phyloP scores from a whole-genome alignment of 2,329 filamentous ascomycete species.

The Sporothrix dimorphospora region DNA sequence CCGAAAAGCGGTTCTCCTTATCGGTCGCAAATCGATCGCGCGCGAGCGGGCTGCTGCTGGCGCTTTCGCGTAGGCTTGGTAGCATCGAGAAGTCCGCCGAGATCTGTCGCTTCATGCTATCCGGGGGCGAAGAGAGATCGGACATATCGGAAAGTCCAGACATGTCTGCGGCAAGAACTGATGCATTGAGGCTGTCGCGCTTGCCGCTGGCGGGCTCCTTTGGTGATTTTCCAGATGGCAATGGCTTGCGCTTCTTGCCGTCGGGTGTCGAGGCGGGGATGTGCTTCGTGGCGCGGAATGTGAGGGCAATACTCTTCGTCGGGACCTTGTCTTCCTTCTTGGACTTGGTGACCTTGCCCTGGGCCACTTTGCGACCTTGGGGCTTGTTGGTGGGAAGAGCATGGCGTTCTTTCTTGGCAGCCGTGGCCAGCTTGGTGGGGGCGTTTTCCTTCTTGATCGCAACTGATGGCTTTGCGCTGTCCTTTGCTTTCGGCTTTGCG shows the following conservation, averaged over 20 bases:
- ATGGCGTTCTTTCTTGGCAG: constrained; percentile 21
- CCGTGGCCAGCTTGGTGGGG: constrained; percentile 28
- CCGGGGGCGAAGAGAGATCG: constrained; percentile 9
- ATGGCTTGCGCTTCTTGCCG: constrained; percentile 26
- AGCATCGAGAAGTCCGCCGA: constrained; percentile 13
- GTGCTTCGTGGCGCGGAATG: constrained; percentile 52
- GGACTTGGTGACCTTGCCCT: constrained; percentile 42
- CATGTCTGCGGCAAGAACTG: background rate
- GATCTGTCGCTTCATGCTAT: background rate
- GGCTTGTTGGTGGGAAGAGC: constrained; percentile 28
- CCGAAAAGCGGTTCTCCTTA: constrained; percentile 19
- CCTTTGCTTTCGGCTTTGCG: constrained; percentile 1
- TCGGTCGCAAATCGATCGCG: background rate
- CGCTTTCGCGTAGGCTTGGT: constrained; percentile 25
- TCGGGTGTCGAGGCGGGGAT: constrained; percentile 34
- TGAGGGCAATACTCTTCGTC: constrained; percentile 41
- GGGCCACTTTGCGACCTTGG: constrained; percentile 39
- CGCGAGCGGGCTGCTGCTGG: background rate
- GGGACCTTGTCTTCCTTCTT: constrained; percentile 39
- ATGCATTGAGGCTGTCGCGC: background rate
- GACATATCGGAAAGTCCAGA: constrained; percentile 1
- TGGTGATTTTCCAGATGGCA: constrained; percentile 9
- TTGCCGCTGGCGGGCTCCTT: background rate
- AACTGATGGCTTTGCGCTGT: background rate
- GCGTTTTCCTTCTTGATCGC: background rate